Evolutionary conservation across 2,329 filamentous ascomycete species (phyloP), one percentile per base, ranked within the genome.

Genomic region (Epichloe glyceriae): DNA sequence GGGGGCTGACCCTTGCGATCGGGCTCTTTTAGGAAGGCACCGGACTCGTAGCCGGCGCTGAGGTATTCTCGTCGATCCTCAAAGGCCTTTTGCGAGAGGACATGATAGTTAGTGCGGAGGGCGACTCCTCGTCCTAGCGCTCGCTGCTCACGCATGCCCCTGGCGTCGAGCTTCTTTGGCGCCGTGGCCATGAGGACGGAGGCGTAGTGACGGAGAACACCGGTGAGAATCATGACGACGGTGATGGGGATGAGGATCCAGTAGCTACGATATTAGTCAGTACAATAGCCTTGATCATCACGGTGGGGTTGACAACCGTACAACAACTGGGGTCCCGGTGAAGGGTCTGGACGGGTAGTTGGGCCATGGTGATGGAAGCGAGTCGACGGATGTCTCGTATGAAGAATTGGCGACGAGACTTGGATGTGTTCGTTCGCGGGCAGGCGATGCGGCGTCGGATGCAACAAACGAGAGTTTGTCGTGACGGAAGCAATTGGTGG

Each of bases 171-270:
- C 63, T 85, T 86, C 73, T 97, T 97, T 15, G 93, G 90, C 5
- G 86, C 73, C 1, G 80, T 80, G 61, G 88, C 82, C 71, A 98
- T 87, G 52, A 98, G 79, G n/a, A 94, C 85, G 53, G 87, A 88
- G 50, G 88, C 90, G 68, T 97, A 98, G 73, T 98, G 93, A 58
- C 93, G 90, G 52, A 98, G 83, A 52, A 98, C 83, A 62, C 93
- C 93, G 15, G 93, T 98, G 56, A 98, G 72, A 57, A 98, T 84
- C 94, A 98, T 98, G 65, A 98, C 93, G 61, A 95, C 78, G 45
- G 91, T 95, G 68, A 98, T 98, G 55, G 93, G 93, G 56, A 96
- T 84, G 54, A 98, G 78, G 70, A 98, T 98, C 93, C 93, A 98
- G 77, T 96, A 97, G 73, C 93, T 98, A 62, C 50, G 53, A 10